Base-by-base conservation (phyloP, 1,139 yeast species). In the Scheffersomyces parashehatae region DNA sequence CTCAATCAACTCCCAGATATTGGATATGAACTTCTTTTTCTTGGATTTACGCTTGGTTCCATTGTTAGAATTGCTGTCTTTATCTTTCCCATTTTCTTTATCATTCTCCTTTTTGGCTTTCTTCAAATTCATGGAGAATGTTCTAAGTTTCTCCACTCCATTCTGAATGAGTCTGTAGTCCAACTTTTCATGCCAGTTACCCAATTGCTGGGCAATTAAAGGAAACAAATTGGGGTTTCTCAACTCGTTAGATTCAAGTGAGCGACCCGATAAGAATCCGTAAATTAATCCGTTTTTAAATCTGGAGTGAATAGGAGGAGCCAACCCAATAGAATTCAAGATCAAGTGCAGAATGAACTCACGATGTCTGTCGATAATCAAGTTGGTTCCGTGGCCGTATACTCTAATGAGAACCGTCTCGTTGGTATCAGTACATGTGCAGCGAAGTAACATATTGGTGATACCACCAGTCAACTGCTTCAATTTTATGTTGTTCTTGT, bases 201-300 rank as follows among this genome's bases (percentile, higher is more conserved):
- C 93, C 45, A 87, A 70, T 47, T 81, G 80, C 43, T 79, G 80
- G 0, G 93, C 86, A 33, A 87, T 81, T 28, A 80, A 70, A 0
- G 80, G 82, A 62, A 73, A 83, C 28, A 85, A 55, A 15, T 60
- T 54, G 3, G 69, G 68, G 41, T 73, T 59, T 39, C 77, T 67
- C 46, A 86, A 67, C 52, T 85, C 88, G 14, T 67, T 65, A 14
- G 83, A 78, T n/a, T 75, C 69, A 24, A 85, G 66, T 1, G 90
- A 77, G 35, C 85, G 64, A 9, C 95, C 95, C 0, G 81, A 79
- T 5, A 85, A 68, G 55, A 68, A 87, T 10, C 88, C 91, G 56
- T 87, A 87, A 11, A 87, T 77, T 41, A 87, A 71, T 0, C 95
- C 95, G 60, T 87, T 87, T 32, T 80, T 79, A 57, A 86, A 85